phyloP scores from a whole-genome alignment of 2,329 filamentous ascomycete genomes.

The Pestalotiopsis sp. region DNA sequence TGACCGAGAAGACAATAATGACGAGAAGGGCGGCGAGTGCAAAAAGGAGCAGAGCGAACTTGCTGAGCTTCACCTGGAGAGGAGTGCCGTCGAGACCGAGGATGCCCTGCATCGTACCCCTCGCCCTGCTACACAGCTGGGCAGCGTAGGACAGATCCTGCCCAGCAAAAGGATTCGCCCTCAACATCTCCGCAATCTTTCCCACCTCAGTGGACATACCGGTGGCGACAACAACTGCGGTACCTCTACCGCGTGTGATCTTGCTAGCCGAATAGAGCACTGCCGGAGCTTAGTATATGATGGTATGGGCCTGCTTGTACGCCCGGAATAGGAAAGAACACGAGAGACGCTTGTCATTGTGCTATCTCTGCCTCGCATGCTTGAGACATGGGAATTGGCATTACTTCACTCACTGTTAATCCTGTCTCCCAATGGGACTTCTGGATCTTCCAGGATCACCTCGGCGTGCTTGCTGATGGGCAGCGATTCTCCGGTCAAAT shows the following conservation, averaged over 20 bases:
- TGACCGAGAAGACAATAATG: slow-evolving; percentile 64
- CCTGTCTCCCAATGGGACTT: slow-evolving; percentile 69
- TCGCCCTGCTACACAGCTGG: slow-evolving; percentile 46
- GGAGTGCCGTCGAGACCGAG: slow-evolving; percentile 77
- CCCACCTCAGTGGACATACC: slow-evolving; percentile 78
- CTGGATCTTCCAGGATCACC: slow-evolving; percentile 51
- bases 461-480: slow-evolving; percentile 69
- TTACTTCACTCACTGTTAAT: slow-evolving; percentile 47
- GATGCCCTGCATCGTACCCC: slow-evolving; percentile 48
- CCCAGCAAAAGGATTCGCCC: slow-evolving; percentile 56
- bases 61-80: slow-evolving; percentile 81
- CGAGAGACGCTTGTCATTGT: neutral
- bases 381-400: neutral
- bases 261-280: slow-evolving; percentile 72
- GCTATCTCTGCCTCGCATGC: neutral
- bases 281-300: slow-evolving; percentile 22
- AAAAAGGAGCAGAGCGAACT: slow-evolving; percentile 82
- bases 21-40: slow-evolving; percentile 66
- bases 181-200: slow-evolving; percentile 72
- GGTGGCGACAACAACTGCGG: slow-evolving; percentile 70
- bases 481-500: slow-evolving; percentile 74
- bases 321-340: too few relatives aligned
- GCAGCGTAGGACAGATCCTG: slow-evolving; percentile 49
- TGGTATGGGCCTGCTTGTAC: neutral
- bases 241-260: slow-evolving; percentile 71